These are phyloP conservation scores for Volvox reticuliferus DNA, from an alignment of 139 green algal genomes.

Conservation along the genomic window DNA sequence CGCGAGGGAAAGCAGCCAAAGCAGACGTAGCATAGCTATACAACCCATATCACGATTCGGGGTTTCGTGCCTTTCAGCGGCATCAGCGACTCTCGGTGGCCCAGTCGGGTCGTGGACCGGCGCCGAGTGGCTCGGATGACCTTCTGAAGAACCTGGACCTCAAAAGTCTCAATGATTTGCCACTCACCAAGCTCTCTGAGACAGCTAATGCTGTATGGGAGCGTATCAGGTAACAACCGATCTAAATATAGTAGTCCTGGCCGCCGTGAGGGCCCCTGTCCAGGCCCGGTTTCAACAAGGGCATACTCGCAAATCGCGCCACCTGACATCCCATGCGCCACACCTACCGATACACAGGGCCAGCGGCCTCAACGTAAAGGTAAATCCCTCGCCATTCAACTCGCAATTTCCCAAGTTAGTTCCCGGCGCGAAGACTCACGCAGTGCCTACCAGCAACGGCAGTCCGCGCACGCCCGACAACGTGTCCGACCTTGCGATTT, in stretches of 20 bases:
- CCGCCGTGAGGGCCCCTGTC: too few species aligned
- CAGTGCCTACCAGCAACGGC: background rate
- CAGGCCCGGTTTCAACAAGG: too few species aligned
- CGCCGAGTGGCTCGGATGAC: background rate
- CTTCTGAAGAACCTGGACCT: slow-evolving; percentile 13
- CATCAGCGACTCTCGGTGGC: background rate
- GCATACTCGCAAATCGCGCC: too few species aligned
- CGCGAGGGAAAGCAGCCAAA: too few species aligned
- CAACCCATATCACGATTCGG: background rate
- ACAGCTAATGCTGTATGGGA: slow-evolving; percentile 37
- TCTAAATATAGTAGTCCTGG: too few species aligned
- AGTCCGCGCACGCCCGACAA: too few species aligned
- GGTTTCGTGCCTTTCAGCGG: background rate
- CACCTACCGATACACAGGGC: slow-evolving; percentile 1
- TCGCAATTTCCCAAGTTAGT: slow-evolving; percentile 2
- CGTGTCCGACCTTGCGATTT: background rate
- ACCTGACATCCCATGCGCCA: background rate
- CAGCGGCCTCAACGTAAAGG: slow-evolving; percentile 19
- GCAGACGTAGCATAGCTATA: too few species aligned
- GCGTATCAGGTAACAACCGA: background rate
- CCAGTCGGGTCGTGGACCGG: background rate
- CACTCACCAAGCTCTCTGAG: slow-evolving; percentile 10
- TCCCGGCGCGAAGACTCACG: too few species aligned
- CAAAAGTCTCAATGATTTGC: slow-evolving; percentile 18
- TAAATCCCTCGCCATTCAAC: background rate